phyloP scores from a whole-genome alignment of 2,329 filamentous ascomycete genomes.

The Cladosporium sp. region DNA sequence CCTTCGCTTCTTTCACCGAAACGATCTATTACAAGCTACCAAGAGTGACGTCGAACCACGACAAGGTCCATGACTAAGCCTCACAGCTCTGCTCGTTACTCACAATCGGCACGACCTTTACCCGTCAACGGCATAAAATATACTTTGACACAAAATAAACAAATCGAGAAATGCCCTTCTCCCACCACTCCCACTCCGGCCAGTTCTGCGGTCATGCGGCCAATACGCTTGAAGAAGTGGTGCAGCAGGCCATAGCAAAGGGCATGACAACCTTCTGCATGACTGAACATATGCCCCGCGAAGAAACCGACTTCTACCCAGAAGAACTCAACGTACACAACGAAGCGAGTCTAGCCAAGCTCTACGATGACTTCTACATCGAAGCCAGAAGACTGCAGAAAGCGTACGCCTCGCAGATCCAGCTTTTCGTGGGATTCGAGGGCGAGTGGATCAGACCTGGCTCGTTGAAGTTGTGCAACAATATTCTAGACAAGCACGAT shows the following conservation, averaged over 20 bases:
- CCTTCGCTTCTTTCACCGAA: too few relatives aligned
- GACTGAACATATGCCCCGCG: conserved; percentile 92
- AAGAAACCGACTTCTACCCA: conserved; percentile 77
- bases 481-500: conserved; percentile 55
- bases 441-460: conserved; percentile 81
- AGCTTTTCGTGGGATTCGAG: conserved; percentile 86
- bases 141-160: background rate
- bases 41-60: too few relatives aligned
- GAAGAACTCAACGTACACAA: conserved; percentile 59
- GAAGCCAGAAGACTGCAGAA: conserved; percentile 71
- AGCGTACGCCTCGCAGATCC: conserved; percentile 66
- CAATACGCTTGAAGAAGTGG: conserved; percentile 76
- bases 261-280: conserved; percentile 81
- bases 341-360: conserved; percentile 42
- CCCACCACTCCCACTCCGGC: conserved; percentile 96
- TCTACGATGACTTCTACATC: conserved; percentile 67
- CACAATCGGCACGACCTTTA: background rate
- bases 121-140: background rate
- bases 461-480: conserved; percentile 56
- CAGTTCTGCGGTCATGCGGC: conserved; percentile 94
- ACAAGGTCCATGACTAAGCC: background rate
- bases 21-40: too few relatives aligned
- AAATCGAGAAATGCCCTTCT: conserved; percentile 71
- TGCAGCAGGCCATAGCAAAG: conserved; percentile 71
- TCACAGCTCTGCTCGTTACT: too few relatives aligned